These are phyloP conservation scores for Solanum corneliomulleri DNA, from an alignment of 257 asterid species.

Conservation along the genomic window DNA sequence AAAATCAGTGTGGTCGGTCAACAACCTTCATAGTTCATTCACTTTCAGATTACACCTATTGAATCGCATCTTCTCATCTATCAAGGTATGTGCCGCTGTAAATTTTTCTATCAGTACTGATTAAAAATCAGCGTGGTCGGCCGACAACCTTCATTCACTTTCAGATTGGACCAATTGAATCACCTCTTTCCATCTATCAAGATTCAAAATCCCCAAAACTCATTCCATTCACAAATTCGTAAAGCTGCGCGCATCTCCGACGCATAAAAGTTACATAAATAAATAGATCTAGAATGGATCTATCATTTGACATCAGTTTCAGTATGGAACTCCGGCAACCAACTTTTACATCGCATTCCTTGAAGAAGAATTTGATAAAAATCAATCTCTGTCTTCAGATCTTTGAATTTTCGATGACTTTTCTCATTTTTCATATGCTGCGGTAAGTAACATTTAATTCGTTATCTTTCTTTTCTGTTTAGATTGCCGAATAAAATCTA, in stretches of 20 bases:
- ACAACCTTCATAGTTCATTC: neutral
- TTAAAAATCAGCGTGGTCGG: neutral
- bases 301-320: neutral
- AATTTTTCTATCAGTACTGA: neutral
- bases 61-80: neutral
- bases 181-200: neutral
- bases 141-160: neutral
- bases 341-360: neutral
- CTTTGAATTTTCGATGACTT: neutral
- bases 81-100: neutral
- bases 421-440: neutral
- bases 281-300: neutral
- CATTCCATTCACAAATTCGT: neutral
- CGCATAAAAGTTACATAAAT: neutral
- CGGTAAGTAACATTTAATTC: neutral
- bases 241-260: neutral
- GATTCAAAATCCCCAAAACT: neutral
- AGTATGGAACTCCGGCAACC: neutral
- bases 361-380: neutral
- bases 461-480: neutral
- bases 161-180: neutral
- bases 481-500: neutral
- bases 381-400: neutral
- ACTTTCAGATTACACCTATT: neutral
- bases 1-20: neutral